A percentile compares a stretch with the other conserved stretches of the same genome.
Conservation (phyloP, 139 green algal species). For the Micractinium sp. region DNA sequence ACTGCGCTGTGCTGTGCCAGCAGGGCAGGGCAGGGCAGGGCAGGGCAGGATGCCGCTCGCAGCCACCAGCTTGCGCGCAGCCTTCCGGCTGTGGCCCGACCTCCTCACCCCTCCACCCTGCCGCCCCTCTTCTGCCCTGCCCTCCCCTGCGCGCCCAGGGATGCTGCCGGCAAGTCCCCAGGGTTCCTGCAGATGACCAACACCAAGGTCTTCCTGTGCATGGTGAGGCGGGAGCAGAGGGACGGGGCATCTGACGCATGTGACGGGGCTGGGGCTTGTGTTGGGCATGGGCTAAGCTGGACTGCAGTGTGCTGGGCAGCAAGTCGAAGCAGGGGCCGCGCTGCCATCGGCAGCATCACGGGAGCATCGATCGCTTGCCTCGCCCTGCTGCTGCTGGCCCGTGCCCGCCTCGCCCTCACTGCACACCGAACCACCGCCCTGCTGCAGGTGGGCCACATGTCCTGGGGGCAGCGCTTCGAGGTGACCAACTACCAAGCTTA, state of each 20-base stretch:
- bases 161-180: constrained; percentile 26
- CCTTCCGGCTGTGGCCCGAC: not conserved
- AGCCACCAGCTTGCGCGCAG: too few species aligned
- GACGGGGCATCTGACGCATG: too few species aligned
- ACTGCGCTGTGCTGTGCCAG: too few species aligned
- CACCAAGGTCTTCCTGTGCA: constrained; percentile 60
- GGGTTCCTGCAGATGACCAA: constrained; percentile 48
- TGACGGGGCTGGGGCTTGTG: too few species aligned
- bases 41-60: too few species aligned
- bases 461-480: constrained; percentile 55
- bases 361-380: too few species aligned
- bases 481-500: constrained; percentile 49
- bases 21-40: too few species aligned
- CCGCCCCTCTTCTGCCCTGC: not conserved
- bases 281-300: too few species aligned
- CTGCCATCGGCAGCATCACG: too few species aligned
- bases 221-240: constrained; percentile 29
- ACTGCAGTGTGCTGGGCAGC: too few species aligned
- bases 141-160: not conserved
- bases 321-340: too few species aligned
- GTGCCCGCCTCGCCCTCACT: not conserved
- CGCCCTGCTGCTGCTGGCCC: not conserved
- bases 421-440: not conserved
- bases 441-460: constrained; percentile 46
- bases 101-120: not conserved